Percentiles rank a stretch among this genome's conserved stretches.
Evolutionary conservation across 805 yeast species (phyloP).

Genomic region (Candida sanyiensis): DNA sequence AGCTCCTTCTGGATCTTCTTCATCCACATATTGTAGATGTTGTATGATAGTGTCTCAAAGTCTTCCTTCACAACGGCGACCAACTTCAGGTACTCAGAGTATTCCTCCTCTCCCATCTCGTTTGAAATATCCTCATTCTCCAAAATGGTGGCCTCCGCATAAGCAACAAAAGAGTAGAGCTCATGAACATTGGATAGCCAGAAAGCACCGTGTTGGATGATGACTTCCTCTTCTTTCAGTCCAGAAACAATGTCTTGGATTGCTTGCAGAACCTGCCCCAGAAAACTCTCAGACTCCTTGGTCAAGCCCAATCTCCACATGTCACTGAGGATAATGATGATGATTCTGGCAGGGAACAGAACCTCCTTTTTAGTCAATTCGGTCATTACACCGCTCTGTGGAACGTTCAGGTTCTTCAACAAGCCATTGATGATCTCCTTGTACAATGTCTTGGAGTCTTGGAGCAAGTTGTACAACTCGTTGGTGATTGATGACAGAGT

Average conservation of each 20-base stretch:
- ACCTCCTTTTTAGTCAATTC: constrained; percentile 85
- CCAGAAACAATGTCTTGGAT: constrained; percentile 78
- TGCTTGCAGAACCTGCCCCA: constrained; percentile 82
- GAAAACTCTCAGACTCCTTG: constrained; percentile 81
- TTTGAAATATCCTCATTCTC: constrained; percentile 74
- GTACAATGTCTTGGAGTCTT: constrained; percentile 68
- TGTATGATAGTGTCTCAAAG: constrained; percentile 86
- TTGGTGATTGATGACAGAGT: constrained; percentile 68
- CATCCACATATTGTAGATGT: constrained; percentile 96
- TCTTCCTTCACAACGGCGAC: constrained; percentile 92
- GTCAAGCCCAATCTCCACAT: constrained; percentile 98
- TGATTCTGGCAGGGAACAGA: constrained; percentile 90
- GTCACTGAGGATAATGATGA: constrained; percentile 86
- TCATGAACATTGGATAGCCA: constrained; percentile 98
- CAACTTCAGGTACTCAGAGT: constrained; percentile 79
- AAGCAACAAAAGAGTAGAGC: constrained; percentile 86
- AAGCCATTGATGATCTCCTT: constrained; percentile 83
- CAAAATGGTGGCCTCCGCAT: constrained; percentile 87
- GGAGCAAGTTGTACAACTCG: constrained; percentile 64
- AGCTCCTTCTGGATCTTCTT: constrained; percentile 86
- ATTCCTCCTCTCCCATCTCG: constrained; percentile 87
- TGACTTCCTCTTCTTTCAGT: constrained; percentile 77
- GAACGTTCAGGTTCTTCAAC: constrained; percentile 77
- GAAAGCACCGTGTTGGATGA: constrained; percentile 85
- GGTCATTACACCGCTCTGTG: constrained; percentile 79